Conservation (phyloP, 192 early-diverging fungal genomes). For the Backusella mclennaniae region DNA sequence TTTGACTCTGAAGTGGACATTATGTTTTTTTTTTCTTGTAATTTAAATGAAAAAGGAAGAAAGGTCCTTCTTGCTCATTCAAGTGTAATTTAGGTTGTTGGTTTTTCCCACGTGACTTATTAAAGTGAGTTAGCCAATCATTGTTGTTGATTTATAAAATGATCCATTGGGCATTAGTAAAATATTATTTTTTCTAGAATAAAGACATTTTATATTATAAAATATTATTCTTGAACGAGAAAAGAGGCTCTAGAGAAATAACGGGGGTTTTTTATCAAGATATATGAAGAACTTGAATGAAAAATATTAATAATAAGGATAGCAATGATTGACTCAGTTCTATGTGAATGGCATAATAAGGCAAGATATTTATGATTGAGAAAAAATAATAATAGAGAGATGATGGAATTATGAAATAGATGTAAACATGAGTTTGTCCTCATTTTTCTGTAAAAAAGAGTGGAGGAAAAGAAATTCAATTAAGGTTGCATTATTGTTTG, state of each 20-base stretch:
- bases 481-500: not conserved
- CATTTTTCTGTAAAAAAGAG: too few species aligned
- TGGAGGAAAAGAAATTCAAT: not conserved
- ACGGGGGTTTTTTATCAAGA: too few species aligned
- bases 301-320: not conserved
- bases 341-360: too few species aligned
- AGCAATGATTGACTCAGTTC: too few species aligned
- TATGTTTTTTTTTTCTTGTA: not conserved
- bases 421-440: too few species aligned
- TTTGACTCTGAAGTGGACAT: constrained; percentile 1
- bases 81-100: not conserved
- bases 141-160: not conserved
- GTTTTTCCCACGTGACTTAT: constrained; percentile 1
- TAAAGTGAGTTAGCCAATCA: not conserved
- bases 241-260: too few species aligned
- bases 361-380: too few species aligned
- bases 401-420: not conserved
- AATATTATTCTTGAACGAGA: too few species aligned
- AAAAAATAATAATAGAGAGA: too few species aligned
- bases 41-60: not conserved
- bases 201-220: too few species aligned
- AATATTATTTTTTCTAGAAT: not conserved
- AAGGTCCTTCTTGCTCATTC: not conserved
- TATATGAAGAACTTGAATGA: not conserved
- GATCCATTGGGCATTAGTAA: not conserved